Evolutionary conservation across 2,329 filamentous ascomycete species (phyloP).

Genomic region (Waltergamsia citrina): DNA sequence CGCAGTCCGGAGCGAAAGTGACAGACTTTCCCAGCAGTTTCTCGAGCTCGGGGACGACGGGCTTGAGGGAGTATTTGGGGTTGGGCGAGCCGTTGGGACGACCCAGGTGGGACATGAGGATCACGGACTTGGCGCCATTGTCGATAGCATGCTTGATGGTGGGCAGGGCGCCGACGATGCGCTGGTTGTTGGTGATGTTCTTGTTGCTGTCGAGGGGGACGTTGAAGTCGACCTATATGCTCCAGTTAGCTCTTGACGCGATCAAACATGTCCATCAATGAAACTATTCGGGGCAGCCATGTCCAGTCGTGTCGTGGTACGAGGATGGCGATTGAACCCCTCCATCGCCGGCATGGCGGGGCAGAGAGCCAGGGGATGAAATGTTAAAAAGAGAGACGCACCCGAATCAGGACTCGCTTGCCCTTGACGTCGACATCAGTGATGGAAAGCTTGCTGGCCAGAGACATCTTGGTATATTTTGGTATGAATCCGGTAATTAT

Average conservation of each 20-base stretch:
- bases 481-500: neutral
- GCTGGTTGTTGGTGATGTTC: constrained; percentile 96
- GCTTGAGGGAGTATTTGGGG: constrained; percentile 89
- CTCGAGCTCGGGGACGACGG: constrained; percentile 84
- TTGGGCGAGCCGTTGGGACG: constrained; percentile 86
- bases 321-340: no score
- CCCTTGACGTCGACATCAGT: constrained; percentile 93
- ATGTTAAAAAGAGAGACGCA: constrained; percentile 21
- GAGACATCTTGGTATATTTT: constrained; percentile 64
- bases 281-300: no score
- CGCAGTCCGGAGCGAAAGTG: constrained; percentile 81
- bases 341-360: constrained; percentile 15
- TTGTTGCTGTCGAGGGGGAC: constrained; percentile 89
- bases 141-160: constrained; percentile 93
- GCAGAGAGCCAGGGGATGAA: constrained; percentile 8
- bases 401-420: constrained; percentile 96
- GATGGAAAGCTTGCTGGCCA: constrained; percentile 96
- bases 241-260: neutral
- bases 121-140: constrained; percentile 80
- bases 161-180: constrained; percentile 89
- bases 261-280: no score
- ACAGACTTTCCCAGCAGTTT: constrained; percentile 80
- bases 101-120: constrained; percentile 98
- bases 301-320: no score
- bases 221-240: constrained; percentile 90